Conservation (phyloP, 441 rosid species). For the Cnidoscolus chayamansa region DNA sequence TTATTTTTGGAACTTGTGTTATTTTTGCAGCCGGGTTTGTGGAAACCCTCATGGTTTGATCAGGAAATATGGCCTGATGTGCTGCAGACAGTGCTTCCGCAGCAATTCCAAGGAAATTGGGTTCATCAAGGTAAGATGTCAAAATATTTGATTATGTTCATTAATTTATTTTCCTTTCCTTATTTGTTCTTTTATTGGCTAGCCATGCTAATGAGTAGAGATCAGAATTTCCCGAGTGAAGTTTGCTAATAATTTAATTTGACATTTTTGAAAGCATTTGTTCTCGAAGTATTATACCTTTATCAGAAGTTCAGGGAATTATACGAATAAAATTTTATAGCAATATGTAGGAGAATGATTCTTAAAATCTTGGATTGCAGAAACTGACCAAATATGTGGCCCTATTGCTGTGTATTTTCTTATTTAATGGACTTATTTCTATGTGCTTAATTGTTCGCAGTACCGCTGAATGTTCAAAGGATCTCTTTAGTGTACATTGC, state of each 20-base stretch:
- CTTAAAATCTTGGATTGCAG: too few species aligned
- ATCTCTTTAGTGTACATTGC: too few species aligned
- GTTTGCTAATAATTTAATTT: too few species aligned
- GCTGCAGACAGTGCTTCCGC: constrained; percentile 89
- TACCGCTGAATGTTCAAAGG: constrained; percentile 27
- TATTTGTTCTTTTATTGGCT: not conserved
- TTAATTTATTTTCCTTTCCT: not conserved
- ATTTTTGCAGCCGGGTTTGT: constrained; percentile 63
- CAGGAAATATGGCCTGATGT: constrained; percentile 79
- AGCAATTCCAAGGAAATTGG: constrained; percentile 85
- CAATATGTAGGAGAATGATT: too few species aligned
- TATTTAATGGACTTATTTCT: not conserved
- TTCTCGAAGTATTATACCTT: too few species aligned
- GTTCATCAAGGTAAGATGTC: constrained; percentile 59
- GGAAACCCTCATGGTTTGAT: constrained; percentile 79
- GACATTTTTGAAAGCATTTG: too few species aligned
- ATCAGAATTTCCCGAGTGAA: not conserved
- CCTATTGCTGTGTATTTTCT: not conserved
- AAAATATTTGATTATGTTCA: not conserved
- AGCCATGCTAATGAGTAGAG: not conserved
- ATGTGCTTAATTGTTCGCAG: constrained; percentile 19
- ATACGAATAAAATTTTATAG: not conserved
- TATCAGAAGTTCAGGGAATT: not conserved
- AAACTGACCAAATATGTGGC: not conserved
- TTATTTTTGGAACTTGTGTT: not conserved